These are phyloP conservation scores for Aeschynomene evenia DNA, from an alignment of 306 rosid genomes.

Conservation along the genomic window DNA sequence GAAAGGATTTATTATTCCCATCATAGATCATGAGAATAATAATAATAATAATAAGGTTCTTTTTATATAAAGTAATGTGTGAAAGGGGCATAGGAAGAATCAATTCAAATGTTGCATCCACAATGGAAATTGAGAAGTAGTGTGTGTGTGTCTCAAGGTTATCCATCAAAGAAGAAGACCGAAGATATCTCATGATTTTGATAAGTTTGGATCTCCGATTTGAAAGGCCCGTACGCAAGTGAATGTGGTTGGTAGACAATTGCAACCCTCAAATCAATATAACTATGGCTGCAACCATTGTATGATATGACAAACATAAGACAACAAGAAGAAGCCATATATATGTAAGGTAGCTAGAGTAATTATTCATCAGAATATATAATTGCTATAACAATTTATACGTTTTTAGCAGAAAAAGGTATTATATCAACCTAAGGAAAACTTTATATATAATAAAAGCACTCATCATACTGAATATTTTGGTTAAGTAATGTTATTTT, in stretches of 20 bases:
- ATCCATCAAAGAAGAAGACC: conserved; percentile 19
- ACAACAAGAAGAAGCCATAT: neutral
- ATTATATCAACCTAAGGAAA: no score
- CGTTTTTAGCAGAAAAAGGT: no score
- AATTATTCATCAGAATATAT: no score
- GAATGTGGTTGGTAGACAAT: conserved; percentile 36
- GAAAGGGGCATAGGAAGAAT: conserved; percentile 35
- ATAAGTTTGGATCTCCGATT: conserved; percentile 33
- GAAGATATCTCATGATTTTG: conserved; percentile 13
- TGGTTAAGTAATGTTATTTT: no score
- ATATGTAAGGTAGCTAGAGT: no score
- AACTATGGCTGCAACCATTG: conserved; percentile 21
- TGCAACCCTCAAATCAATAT: conserved; percentile 36
- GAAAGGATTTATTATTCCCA: conserved; percentile 29
- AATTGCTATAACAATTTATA: no score
- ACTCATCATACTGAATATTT: neutral
- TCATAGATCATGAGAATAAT: neutral
- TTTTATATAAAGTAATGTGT: conserved; percentile 11
- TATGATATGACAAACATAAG: conserved; percentile 36
- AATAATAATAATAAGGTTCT: conserved; percentile 13
- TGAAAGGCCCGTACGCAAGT: conserved; percentile 34
- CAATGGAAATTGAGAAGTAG: conserved; percentile 24
- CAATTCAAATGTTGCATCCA: conserved; percentile 40
- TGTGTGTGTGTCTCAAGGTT: conserved; percentile 25
- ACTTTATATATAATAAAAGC: neutral